Evolutionary conservation across 768 basidiomycete species (phyloP).

Genomic region (Xanthoconium stramineum): DNA sequence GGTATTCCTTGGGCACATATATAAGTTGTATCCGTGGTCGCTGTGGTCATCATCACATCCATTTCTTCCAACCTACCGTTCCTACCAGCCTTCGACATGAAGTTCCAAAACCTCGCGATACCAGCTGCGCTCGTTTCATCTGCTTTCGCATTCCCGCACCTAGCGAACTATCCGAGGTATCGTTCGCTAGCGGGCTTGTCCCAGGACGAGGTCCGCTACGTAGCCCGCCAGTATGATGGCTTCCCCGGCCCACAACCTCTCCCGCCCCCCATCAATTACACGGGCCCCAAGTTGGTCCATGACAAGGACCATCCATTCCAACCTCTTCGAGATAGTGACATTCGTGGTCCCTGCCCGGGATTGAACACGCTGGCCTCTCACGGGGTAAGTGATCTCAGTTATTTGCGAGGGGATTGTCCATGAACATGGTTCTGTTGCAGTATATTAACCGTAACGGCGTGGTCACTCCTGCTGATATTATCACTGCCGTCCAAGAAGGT

Average conservation of each 20-base stretch:
- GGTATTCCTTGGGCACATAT: no score
- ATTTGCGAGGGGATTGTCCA: no score
- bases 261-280: conserved; percentile 20
- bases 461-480: no score
- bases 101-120: background rate
- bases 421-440: no score
- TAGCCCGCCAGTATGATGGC: conserved; percentile 10
- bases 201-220: conserved; percentile 5
- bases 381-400: conserved; percentile 13
- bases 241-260: conserved; percentile 20
- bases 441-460: no score
- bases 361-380: conserved; percentile 26
- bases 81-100: background rate
- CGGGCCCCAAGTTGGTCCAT: conserved; percentile 20
- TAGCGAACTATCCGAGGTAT: conserved; percentile 15
- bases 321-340: conserved; percentile 10
- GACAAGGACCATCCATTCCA: conserved; percentile 17
- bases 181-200: conserved; percentile 21
- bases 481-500: no score
- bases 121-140: conserved; percentile 1
- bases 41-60: no score
- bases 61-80: no score
- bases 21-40: no score
- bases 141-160: conserved; percentile 1
- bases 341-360: conserved; percentile 25